phyloP scores from a whole-genome alignment of 139 green algal species.

The Axilococcus clingmanii region DNA sequence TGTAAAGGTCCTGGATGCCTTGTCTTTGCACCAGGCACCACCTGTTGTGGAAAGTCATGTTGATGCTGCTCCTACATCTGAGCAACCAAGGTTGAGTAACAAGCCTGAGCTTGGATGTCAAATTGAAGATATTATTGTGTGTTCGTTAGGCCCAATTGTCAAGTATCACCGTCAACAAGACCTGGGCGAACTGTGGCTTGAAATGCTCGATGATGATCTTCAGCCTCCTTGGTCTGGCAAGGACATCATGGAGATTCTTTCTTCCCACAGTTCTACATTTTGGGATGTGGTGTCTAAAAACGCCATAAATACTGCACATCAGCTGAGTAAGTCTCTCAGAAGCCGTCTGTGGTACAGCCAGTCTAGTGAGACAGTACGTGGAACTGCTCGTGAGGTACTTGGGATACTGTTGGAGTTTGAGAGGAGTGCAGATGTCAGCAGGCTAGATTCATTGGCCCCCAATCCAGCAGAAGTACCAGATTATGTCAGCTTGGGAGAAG shows the following conservation, averaged over 20 bases:
- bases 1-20: neutral
- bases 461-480: constrained; percentile 5
- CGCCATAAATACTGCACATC: neutral
- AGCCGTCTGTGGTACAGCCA: neutral
- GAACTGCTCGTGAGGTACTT: neutral
- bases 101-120: constrained; percentile 1
- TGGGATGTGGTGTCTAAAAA: constrained; percentile 1
- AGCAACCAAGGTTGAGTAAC: neutral
- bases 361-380: neutral
- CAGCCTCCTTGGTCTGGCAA: constrained; percentile 16
- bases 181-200: constrained; percentile 15
- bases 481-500: constrained; percentile 17
- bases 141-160: constrained; percentile 9
- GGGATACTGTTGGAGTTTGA: constrained; percentile 6
- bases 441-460: neutral
- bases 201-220: constrained; percentile 5
- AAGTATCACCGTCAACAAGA: constrained; percentile 28
- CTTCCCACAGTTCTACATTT: constrained; percentile 7
- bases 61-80: neutral
- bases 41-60: neutral
- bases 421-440: neutral
- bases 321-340: neutral
- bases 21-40: neutral
- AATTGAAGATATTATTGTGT: constrained; percentile 1
- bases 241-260: constrained; percentile 3